phyloP scores from a whole-genome alignment of 225 moss, liverwort and hornwort species.

The Antitrichia curtipendula region DNA sequence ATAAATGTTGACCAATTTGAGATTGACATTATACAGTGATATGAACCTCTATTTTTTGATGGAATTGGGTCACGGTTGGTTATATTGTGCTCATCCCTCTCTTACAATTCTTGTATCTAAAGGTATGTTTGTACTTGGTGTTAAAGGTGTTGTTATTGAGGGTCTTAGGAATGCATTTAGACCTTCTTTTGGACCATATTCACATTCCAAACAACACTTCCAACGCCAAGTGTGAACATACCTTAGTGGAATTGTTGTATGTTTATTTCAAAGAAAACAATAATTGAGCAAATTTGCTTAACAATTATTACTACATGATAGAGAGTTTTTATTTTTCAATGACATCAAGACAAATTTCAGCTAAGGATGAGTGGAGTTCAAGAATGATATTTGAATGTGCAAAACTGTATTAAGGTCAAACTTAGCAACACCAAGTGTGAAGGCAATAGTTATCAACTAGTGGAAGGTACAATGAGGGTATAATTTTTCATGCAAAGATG shows the following conservation, averaged over 20 bases:
- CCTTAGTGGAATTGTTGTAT: no score
- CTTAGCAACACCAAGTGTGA: not conserved
- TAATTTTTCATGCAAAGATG: not conserved
- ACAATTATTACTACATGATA: not conserved
- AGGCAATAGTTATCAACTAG: not conserved
- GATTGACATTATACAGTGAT: not conserved
- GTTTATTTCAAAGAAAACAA: not conserved
- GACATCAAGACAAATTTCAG: no score
- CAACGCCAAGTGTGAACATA: no score
- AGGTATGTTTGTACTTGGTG: no score
- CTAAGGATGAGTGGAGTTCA: not conserved
- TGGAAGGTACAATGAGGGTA: not conserved
- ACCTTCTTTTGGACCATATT: no score
- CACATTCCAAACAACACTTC: no score
- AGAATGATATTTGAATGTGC: no score
- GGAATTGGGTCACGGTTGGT: not conserved
- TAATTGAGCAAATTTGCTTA: not conserved
- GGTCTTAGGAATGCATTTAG: no score
- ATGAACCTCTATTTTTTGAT: fast-evolving
- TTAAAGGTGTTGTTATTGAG: no score
- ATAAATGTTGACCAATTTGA: not conserved
- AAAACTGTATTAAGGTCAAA: not conserved
- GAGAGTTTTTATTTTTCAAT: not conserved
- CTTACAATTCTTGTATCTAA: no score
- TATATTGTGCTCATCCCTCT: fast-evolving